These are phyloP conservation scores for Cystobasidium pallidum DNA, from an alignment of 1,284 basidiomycete genomes.

Conservation along the genomic window DNA sequence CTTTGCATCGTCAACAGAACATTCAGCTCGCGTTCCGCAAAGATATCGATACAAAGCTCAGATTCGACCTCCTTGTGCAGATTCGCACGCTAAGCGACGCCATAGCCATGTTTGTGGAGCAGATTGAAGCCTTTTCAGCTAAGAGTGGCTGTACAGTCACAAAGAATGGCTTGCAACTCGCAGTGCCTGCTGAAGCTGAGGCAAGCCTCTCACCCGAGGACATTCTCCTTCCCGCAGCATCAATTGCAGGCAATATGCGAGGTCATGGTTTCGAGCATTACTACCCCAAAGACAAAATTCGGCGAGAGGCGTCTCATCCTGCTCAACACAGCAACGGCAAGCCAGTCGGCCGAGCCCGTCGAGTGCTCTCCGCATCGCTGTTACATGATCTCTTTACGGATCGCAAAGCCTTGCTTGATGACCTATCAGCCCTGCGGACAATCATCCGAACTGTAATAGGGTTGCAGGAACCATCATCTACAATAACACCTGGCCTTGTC, in stretches of 20 bases:
- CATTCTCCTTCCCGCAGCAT: slow-evolving; percentile 20
- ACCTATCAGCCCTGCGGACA: slow-evolving; percentile 20
- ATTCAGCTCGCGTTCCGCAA: slow-evolving; percentile 30
- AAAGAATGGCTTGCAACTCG: slow-evolving; percentile 38
- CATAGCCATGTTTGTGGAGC: slow-evolving; percentile 70
- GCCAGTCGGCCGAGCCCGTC: slow-evolving; percentile 38
- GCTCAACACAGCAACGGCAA: neutral
- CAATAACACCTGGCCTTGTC: slow-evolving; percentile 8
- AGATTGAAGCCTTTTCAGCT: slow-evolving; percentile 56
- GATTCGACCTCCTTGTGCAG: slow-evolving; percentile 58
- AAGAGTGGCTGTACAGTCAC: slow-evolving; percentile 9
- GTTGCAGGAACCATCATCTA: neutral
- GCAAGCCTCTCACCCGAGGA: slow-evolving; percentile 49
- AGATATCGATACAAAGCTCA: slow-evolving; percentile 49
- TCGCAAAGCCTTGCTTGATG: slow-evolving; percentile 10
- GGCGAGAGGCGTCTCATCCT: neutral
- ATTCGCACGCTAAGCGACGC: slow-evolving; percentile 76
- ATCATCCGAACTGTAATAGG: slow-evolving; percentile 25
- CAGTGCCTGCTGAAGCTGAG: slow-evolving; percentile 43
- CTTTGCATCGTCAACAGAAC: slow-evolving; percentile 15
- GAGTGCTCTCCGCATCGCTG: slow-evolving; percentile 55
- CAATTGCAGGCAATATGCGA: neutral
- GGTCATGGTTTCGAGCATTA: slow-evolving; percentile 39
- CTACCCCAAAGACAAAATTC: neutral
- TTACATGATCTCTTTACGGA: slow-evolving; percentile 32